Percentiles rank a stretch among this genome's conserved stretches.
These are phyloP conservation scores for Vachellia collinsii DNA, from an alignment of 306 rosid species.

Conservation along the genomic window DNA sequence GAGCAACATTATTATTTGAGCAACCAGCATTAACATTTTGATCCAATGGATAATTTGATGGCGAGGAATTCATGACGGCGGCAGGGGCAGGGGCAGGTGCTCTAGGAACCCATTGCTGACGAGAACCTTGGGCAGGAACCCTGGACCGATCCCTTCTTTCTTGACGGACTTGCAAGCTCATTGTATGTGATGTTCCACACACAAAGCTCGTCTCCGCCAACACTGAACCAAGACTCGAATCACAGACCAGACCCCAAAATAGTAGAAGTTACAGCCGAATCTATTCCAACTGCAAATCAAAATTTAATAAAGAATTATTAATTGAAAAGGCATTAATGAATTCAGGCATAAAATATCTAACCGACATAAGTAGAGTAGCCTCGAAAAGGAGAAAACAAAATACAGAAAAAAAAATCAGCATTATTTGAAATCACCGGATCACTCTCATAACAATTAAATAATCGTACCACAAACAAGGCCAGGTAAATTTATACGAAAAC, in stretches of 20 bases:
- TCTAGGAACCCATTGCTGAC: slow-evolving; percentile 68
- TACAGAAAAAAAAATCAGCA: neutral
- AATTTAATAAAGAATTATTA: neutral
- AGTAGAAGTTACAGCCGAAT: neutral
- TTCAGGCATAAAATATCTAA: neutral
- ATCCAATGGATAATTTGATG: slow-evolving; percentile 14
- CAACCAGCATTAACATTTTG: slow-evolving; percentile 19
- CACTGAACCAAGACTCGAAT: slow-evolving; percentile 22
- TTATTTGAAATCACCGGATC: neutral
- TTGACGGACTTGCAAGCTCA: slow-evolving; percentile 57
- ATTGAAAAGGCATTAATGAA: slow-evolving; percentile 8
- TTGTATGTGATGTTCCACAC: slow-evolving; percentile 39
- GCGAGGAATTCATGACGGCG: slow-evolving; percentile 9
- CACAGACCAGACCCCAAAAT: neutral
- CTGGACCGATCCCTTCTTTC: slow-evolving; percentile 64
- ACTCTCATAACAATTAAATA: neutral
- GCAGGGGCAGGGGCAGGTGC: slow-evolving; percentile 32
- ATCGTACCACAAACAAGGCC: neutral
- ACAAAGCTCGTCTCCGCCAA: slow-evolving; percentile 30
- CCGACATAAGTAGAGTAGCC: neutral
- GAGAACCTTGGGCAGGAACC: slow-evolving; percentile 47
- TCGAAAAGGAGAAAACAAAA: neutral
- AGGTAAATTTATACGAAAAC: neutral
- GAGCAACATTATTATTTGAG: slow-evolving; percentile 33
- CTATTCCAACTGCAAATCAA: slow-evolving; percentile 17